Base-by-base conservation (phyloP, 345 rosid genomes). In the Passiflora organensis region DNA sequence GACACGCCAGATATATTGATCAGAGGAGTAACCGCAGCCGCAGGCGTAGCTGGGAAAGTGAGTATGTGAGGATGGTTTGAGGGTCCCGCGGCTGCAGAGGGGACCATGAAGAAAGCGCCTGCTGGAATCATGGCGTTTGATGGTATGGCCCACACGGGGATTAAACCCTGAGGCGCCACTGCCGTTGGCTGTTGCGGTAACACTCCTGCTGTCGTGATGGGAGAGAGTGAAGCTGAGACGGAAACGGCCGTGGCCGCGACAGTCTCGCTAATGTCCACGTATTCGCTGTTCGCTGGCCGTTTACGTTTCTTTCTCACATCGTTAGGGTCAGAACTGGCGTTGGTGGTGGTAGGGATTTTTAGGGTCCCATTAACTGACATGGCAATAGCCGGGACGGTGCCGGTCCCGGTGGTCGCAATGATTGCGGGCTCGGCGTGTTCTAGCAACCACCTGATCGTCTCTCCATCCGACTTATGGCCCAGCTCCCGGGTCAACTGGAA, bases 331-430 rank as follows among this genome's bases (percentile, higher is more conserved):
- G 80, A 57, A 51, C 49, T 73, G 20, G 70, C 67, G 77, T 59
- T 69, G 1, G 82, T 59, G 13, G 97, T 78, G 14, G 90, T 84
- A 8, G 95, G 97, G 63, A 86, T 82, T 76, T 86, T 89, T 6
- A 89, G 79, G 19, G 90, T 71, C 39, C 97, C 97, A 54, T 82
- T 87, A 4, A 89, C 90, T 21, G 93, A 86, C 90, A 84, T 84
- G 61, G 97, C 97, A 18, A 89, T 85, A 17, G 96, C 96, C 10
- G 97, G 96, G 46, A 90, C 79, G 6, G 97, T 90, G 19, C 97
- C 97, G 34, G 97, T 87, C 0, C 97, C 97, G 0, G 95, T 90
- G 15, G 96, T 91, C 5, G 87, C 87, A 18, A 87, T 83, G 55
- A 90, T 87, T 10, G 96, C 90, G 1, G 86, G 88, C 72, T 90